Evolutionary conservation across 768 basidiomycete genomes (phyloP).

Genomic region (Ephemerocybe angulata): DNA sequence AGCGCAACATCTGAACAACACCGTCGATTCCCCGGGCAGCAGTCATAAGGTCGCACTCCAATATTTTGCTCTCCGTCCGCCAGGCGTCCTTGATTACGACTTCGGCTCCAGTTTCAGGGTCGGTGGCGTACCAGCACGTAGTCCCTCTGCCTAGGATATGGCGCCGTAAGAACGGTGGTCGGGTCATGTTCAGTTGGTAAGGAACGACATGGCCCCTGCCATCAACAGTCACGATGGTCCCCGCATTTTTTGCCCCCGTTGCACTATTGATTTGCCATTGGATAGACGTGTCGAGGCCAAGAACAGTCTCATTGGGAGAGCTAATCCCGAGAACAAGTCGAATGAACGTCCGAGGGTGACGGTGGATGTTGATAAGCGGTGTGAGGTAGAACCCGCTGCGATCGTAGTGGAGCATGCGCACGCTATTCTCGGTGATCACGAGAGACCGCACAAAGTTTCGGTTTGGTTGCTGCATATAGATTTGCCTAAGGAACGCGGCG

Average conservation of each 20-base stretch:
- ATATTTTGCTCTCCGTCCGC: too few relatives aligned
- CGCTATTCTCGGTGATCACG: not conserved
- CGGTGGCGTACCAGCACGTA: too few relatives aligned
- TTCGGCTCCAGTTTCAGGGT: too few relatives aligned
- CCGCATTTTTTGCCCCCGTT: not conserved
- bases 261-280: not conserved
- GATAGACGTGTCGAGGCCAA: slow-evolving; percentile 2
- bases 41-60: too few relatives aligned
- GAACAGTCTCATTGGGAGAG: not conserved
- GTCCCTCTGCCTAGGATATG: too few relatives aligned
- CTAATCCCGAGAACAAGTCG: slow-evolving; percentile 1
- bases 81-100: too few relatives aligned
- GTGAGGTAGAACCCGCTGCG: not conserved
- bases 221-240: not conserved
- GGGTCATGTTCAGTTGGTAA: too few relatives aligned
- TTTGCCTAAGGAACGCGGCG: not conserved
- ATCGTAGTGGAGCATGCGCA: slow-evolving; percentile 6
- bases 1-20: too few relatives aligned
- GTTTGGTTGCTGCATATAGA: slow-evolving; percentile 3
- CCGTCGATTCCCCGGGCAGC: too few relatives aligned
- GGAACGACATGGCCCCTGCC: too few relatives aligned
- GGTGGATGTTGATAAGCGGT: not conserved
- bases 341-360: not conserved
- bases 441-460: not conserved
- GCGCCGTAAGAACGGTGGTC: too few relatives aligned